Evolutionary conservation across 805 yeast species (phyloP), one percentile per base, ranked within the genome.

Genomic region (Wickerhamiella slavikovae): DNA sequence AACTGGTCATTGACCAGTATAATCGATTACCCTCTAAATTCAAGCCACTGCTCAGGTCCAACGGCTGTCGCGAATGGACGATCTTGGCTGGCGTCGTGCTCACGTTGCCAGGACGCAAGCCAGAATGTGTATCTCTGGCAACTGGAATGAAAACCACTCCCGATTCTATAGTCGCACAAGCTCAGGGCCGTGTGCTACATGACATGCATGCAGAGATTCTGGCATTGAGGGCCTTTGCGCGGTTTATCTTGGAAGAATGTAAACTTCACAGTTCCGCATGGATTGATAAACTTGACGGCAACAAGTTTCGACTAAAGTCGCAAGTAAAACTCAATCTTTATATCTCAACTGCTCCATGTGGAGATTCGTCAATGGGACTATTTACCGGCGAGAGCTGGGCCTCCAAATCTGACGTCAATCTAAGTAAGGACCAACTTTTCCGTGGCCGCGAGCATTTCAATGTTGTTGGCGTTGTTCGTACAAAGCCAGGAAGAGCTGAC

Each of bases 131-230:
- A 2, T 48, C 69, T 0, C 25, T 78, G 3, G 61, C 82, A 0
- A 79, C 95, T 0, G 98, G 98, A 1, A 76, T 80, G 29, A 89
- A 89, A 45, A 64, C 79, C 0, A 41, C 64, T 13, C 83, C 95
- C 1, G 66, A 72, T 40, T 45, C 38, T 1, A 43, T 38, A 2
- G 47, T 74, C 1, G 36, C 45, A 3, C 52, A 54, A 28, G 53
- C 65, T 2, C 33, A 54, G 0, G 95, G 96, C 0, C 44, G 48
- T 12, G 48, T 80, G 6, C 55, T 85, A 1, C 96, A 85, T 43
- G 96, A 85, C 48, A 57, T 71, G 47, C 98, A 85, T 53, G 95
- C 96, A 0, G 98, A 85, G 44, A 64, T 82, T 2, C 51, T 89
- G 11, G 66, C 75, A 0, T 33, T 83, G 0, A 52, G 96, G 17